Evolutionary conservation across 768 basidiomycete species (phyloP), one percentile per base, ranked within the genome.

Genomic region (Lactifluus rugatus): DNA sequence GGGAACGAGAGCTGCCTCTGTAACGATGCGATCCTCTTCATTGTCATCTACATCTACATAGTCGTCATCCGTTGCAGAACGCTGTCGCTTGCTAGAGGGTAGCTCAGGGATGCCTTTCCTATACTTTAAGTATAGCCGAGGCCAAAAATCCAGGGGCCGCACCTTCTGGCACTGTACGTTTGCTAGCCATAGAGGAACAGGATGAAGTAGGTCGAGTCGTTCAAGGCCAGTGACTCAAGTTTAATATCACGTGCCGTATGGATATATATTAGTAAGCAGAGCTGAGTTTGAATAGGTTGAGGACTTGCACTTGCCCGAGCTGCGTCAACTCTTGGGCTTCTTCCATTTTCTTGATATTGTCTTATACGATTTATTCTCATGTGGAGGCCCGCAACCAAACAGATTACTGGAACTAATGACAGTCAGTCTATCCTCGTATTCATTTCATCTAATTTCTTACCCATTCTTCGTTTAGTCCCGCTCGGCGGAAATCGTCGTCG

Each of bases 401-500:
- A 91, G 73, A 87, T 93, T 28, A 89, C 89, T 39, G 93, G 93
- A 57, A 94, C 93, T 21, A 96, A 96, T 66, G 93, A 95, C 46
- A 87, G 92, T 89, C 39, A 66, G 82, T 73, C 32, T 45, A n/a
- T n/a, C 47, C 19, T 32, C 9, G 0, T 54, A 41, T 49, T 14
- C 10, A 48, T 48, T 26, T 32, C 54, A 60, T 57, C 42, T 57
- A 11, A 28, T 42, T 28, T 5, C 39, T 42, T 52, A 39, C 45
- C 62, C 42, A 57, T 59, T 50, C 42, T n/a, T 19, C 19, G 32
- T 47, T 64, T 62, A 71, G 86, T 83, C 65, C 93, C 93, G 1
- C 81, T 96, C 58, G 91, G 58, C 21, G 59, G 89, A 51, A 80
- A 83, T 66, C 86, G 89, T 68, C 88, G 93, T 68, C 86, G 93